Conservation (phyloP, 305 asterid genomes). For the Fraxinus angustifolia region DNA sequence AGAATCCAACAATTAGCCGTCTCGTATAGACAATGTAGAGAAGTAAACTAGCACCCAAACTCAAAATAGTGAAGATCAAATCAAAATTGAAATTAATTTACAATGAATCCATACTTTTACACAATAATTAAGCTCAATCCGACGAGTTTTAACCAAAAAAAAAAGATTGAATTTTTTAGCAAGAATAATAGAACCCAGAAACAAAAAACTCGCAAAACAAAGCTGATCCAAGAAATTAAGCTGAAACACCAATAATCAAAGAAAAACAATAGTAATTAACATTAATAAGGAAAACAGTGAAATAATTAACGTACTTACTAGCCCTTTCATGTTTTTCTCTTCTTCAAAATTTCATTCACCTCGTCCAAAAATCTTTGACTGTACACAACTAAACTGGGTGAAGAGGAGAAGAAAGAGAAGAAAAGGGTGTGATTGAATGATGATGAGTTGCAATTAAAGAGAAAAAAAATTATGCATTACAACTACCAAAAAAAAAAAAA, state of each 20-base stretch:
- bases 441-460: constrained; percentile 66
- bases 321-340: constrained; percentile 72
- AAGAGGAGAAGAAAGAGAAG: constrained; percentile 22
- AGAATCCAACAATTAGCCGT: constrained; percentile 21
- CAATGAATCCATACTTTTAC: constrained; percentile 3
- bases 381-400: constrained; percentile 30
- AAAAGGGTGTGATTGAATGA: constrained; percentile 41
- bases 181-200: constrained; percentile 30
- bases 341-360: constrained; percentile 59
- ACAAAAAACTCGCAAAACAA: neutral
- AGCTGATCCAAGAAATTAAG: constrained; percentile 23
- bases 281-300: constrained; percentile 16
- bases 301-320: constrained; percentile 90
- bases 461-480: constrained; percentile 17
- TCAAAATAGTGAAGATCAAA: constrained; percentile 24
- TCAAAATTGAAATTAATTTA: constrained; percentile 8
- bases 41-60: constrained; percentile 22
- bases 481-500: neutral
- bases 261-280: neutral
- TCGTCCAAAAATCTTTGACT: constrained; percentile 41
- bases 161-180: constrained; percentile 30
- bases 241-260: constrained; percentile 13
- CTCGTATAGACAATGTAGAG: constrained; percentile 34
- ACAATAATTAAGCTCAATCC: constrained; percentile 19
- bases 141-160: constrained; percentile 17